Evolutionary conservation across 306 rosid genomes (phyloP).

Genomic region (Cicer arietinum): DNA sequence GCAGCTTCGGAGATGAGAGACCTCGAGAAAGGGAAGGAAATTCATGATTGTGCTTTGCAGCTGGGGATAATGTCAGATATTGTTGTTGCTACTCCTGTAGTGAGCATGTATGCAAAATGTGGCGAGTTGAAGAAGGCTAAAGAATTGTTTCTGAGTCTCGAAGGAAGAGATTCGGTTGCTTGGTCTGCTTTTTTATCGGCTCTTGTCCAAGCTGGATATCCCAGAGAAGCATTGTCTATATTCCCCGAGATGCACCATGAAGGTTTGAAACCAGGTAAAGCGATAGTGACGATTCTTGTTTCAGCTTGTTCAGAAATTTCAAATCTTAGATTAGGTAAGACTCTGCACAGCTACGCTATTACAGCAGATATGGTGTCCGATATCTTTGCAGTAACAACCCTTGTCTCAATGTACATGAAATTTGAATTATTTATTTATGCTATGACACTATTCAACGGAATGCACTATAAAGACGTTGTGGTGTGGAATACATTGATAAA

Average conservation of each 20-base stretch:
- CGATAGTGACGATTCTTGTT: constrained; percentile 53
- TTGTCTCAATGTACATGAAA: constrained; percentile 67
- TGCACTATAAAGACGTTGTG: constrained; percentile 62
- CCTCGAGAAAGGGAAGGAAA: constrained; percentile 60
- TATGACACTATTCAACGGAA: constrained; percentile 51
- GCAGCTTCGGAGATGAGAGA: constrained; percentile 69
- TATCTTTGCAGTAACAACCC: constrained; percentile 56
- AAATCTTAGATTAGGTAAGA: constrained; percentile 57
- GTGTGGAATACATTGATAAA: constrained; percentile 76
- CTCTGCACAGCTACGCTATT: constrained; percentile 59
- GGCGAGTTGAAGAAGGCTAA: constrained; percentile 63
- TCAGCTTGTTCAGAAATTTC: constrained; percentile 61
- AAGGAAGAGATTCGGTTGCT: constrained; percentile 63
- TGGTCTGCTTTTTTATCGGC: constrained; percentile 72
- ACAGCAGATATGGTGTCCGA: constrained; percentile 57
- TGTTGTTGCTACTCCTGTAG: constrained; percentile 59
- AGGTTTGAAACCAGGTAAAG: constrained; percentile 56
- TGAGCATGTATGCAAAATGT: constrained; percentile 71
- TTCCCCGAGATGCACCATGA: constrained; percentile 57
- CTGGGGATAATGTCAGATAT: constrained; percentile 55
- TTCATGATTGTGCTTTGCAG: constrained; percentile 54
- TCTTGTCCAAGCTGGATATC: constrained; percentile 63
- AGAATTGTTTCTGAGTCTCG: constrained; percentile 53
- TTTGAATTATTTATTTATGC: constrained; percentile 53
- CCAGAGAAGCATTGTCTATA: constrained; percentile 57